Conservation (phyloP, 2,329 filamentous ascomycete genomes). For the Sporothrix protearum region DNA sequence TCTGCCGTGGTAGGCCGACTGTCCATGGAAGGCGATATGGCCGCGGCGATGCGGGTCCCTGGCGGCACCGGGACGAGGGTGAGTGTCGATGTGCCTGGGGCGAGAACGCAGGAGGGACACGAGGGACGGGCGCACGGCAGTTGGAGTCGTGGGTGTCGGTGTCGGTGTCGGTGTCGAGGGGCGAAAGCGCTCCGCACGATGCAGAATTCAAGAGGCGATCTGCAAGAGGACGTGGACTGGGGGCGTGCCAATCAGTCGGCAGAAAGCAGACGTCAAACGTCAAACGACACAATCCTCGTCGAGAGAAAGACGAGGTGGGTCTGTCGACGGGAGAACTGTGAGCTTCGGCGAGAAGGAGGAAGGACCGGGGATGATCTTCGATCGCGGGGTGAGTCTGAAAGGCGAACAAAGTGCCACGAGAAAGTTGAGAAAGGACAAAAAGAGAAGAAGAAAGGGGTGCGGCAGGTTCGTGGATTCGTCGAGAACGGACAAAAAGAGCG, state of each 20-base stretch:
- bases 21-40: slow-evolving; percentile 45
- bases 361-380: neutral
- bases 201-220: slow-evolving; percentile 7
- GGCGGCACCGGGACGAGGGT: slow-evolving; percentile 13
- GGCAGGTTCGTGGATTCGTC: neutral
- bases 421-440: neutral
- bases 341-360: neutral
- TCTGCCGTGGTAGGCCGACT: slow-evolving; percentile 49
- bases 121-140: neutral
- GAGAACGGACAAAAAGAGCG: slow-evolving; percentile 1
- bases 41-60: slow-evolving; percentile 24
- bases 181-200: neutral
- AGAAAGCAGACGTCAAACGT: neutral
- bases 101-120: too few species aligned
- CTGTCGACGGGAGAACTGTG: neutral
- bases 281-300: neutral
- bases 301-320: neutral
- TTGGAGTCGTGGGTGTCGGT: neutral
- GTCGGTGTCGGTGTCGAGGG: neutral
- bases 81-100: neutral
- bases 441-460: neutral
- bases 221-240: neutral
- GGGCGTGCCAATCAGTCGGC: neutral
- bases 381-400: slow-evolving; percentile 8
- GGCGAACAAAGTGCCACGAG: neutral